Percentiles rank a stretch among this genome's conserved stretches.
Evolutionary conservation across 352 stramenopile genomes (phyloP).

Genomic region (Phytopythium delawarense): DNA sequence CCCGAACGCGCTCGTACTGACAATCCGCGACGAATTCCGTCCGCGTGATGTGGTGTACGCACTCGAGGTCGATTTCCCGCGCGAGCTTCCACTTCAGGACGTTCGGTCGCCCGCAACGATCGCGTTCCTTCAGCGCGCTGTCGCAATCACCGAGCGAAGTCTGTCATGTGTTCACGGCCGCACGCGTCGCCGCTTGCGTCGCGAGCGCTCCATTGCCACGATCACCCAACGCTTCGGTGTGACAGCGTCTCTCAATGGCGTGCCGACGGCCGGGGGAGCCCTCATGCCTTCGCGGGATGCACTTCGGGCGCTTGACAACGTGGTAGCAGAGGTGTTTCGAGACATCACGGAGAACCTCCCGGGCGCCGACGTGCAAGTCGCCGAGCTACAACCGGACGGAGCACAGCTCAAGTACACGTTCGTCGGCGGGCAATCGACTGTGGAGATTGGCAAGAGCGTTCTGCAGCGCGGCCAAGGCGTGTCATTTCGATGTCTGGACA

Average conservation of each 20-base stretch:
- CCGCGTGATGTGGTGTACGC: constrained; percentile 26
- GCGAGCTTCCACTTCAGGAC: constrained; percentile 7
- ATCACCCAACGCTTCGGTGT: constrained; percentile 12
- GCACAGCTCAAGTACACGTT: constrained; percentile 54
- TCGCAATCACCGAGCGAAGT: constrained; percentile 33
- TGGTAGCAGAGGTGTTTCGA: constrained; percentile 33
- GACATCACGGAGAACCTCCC: constrained; percentile 50
- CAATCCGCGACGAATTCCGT: constrained; percentile 25
- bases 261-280: neutral
- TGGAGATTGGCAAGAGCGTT: constrained; percentile 14
- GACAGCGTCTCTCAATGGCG: neutral
- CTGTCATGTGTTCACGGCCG: constrained; percentile 51
- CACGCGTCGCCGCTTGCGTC: constrained; percentile 23
- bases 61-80: constrained; percentile 37
- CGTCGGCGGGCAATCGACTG: constrained; percentile 29
- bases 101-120: constrained; percentile 8
- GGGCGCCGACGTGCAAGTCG: constrained; percentile 48
- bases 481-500: constrained; percentile 54
- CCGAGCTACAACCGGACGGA: constrained; percentile 45
- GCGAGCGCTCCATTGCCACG: constrained; percentile 17
- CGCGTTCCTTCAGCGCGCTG: constrained; percentile 30
- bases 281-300: constrained; percentile 56
- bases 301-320: constrained; percentile 35
- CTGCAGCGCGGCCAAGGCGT: constrained; percentile 47
- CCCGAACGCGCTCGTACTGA: constrained; percentile 28